Conservation (phyloP, 163 green algal species). For the Scenedesmus sp. region DNA sequence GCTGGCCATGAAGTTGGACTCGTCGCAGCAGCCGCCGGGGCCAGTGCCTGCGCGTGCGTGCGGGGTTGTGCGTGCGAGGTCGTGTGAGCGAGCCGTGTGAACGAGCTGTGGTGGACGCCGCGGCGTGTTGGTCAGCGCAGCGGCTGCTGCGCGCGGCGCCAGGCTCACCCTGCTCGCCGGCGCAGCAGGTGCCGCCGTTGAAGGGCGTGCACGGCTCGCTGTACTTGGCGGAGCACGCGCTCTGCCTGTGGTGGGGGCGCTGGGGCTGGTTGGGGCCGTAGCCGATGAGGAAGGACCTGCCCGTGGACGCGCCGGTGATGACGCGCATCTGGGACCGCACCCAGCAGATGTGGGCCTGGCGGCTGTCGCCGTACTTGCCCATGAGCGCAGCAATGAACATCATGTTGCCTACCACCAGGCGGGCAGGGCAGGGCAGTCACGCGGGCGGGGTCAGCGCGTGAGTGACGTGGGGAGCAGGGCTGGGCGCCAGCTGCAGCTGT, state of each 20-base stretch:
- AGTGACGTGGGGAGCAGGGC: too few relatives aligned
- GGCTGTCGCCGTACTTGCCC: constrained; percentile 45
- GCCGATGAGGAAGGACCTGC: constrained; percentile 38
- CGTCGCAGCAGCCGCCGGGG: constrained; percentile 34
- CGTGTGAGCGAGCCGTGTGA: too few relatives aligned
- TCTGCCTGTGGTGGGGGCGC: constrained; percentile 42
- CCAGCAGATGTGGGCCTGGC: constrained; percentile 33
- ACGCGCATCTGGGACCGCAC: constrained; percentile 41
- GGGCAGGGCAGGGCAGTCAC: too few relatives aligned
- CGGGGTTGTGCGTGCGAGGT: too few relatives aligned
- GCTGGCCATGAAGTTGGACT: constrained; percentile 25
- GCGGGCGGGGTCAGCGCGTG: too few relatives aligned
- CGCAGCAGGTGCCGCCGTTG: constrained; percentile 38
- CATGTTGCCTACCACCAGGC: too few relatives aligned
- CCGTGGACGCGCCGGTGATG: constrained; percentile 21
- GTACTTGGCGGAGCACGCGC: constrained; percentile 23
- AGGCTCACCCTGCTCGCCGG: constrained; percentile 23
- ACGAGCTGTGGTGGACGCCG: too few relatives aligned
- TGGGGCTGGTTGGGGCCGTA: constrained; percentile 33
- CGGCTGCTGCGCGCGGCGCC: neutral
- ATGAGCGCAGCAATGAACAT: constrained; percentile 43
- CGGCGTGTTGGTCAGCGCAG: too few relatives aligned
- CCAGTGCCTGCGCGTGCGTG: constrained; percentile 7
- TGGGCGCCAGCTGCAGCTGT: too few relatives aligned
- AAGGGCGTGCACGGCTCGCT: constrained; percentile 13